A percentile compares a stretch with the other conserved stretches of the same genome.
Conservation (phyloP, 306 rosid species). For the Fragaria nilgerrensis region DNA sequence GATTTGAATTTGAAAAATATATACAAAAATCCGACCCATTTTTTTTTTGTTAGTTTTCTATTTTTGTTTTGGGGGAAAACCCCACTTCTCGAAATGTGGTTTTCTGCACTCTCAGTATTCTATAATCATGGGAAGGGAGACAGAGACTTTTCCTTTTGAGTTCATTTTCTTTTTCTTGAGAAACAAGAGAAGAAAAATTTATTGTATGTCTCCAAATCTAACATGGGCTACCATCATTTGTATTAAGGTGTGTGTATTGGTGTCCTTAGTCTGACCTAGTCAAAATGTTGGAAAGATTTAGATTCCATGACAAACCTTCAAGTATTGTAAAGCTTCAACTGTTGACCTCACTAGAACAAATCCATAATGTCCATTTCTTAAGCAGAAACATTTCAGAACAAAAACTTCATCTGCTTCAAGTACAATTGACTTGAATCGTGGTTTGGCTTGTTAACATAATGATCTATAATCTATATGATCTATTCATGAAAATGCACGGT, state of each 20-base stretch:
- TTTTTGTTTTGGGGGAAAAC: not conserved
- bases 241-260: slow-evolving; percentile 9
- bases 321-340: slow-evolving; percentile 19
- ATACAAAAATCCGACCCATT: not conserved
- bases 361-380: not conserved
- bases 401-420: not conserved
- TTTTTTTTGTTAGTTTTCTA: not conserved
- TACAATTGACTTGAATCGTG: not conserved
- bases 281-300: slow-evolving; percentile 31
- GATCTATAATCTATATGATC: not conserved
- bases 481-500: not conserved
- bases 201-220: not conserved
- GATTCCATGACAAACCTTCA: not conserved
- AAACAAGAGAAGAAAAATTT: not conserved
- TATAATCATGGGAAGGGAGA: slow-evolving; percentile 15
- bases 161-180: not conserved
- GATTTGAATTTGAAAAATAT: slow-evolving; percentile 25
- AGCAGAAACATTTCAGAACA: slow-evolving; percentile 15
- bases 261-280: slow-evolving; percentile 52
- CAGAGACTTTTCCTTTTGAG: slow-evolving; percentile 15
- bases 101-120: slow-evolving; percentile 29
- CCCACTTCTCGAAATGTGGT: slow-evolving; percentile 27
- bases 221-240: slow-evolving; percentile 22
- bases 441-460: not conserved
- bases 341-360: slow-evolving; percentile 23